Conservation (phyloP, 2,329 filamentous ascomycete species). For the Aspergillus neotritici region DNA sequence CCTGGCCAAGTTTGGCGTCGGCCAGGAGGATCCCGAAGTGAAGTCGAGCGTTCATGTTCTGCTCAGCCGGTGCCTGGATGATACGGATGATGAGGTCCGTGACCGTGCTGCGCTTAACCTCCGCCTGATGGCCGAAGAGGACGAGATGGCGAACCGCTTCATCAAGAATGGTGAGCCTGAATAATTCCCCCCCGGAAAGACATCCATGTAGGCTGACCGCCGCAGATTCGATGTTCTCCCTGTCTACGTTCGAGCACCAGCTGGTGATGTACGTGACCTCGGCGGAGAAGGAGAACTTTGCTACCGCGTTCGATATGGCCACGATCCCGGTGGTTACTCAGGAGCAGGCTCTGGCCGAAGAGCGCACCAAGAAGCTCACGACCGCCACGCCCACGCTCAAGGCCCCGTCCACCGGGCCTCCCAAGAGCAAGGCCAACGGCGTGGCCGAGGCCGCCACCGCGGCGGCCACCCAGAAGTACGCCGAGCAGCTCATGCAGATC, state of each 20-base stretch:
- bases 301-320: slow-evolving; percentile 80
- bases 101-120: slow-evolving; percentile 92
- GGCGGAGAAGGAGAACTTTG: slow-evolving; percentile 79
- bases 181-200: background rate
- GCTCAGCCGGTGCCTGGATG: slow-evolving; percentile 87
- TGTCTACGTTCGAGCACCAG: slow-evolving; percentile 93
- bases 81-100: slow-evolving; percentile 94
- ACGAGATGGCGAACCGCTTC: slow-evolving; percentile 77
- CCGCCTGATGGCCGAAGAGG: slow-evolving; percentile 84
- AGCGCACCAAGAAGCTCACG: slow-evolving; percentile 94
- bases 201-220: slow-evolving; percentile 15
- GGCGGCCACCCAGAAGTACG: slow-evolving; percentile 80
- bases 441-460: slow-evolving; percentile 73
- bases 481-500: slow-evolving; percentile 78
- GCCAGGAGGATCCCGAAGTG: slow-evolving; percentile 91
- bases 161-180: slow-evolving; percentile 74
- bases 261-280: slow-evolving; percentile 96
- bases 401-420: slow-evolving; percentile 73
- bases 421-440: slow-evolving; percentile 62
- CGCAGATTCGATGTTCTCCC: slow-evolving; percentile 85
- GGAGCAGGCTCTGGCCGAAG: slow-evolving; percentile 92
- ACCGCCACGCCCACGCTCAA: slow-evolving; percentile 90
- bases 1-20: slow-evolving; percentile 92
- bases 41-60: slow-evolving; percentile 93
- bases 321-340: slow-evolving; percentile 89